Evolutionary conservation across 2,329 filamentous ascomycete genomes (phyloP), one percentile per base, ranked within the genome.

Genomic region (Colletotrichum orchidophilum): DNA sequence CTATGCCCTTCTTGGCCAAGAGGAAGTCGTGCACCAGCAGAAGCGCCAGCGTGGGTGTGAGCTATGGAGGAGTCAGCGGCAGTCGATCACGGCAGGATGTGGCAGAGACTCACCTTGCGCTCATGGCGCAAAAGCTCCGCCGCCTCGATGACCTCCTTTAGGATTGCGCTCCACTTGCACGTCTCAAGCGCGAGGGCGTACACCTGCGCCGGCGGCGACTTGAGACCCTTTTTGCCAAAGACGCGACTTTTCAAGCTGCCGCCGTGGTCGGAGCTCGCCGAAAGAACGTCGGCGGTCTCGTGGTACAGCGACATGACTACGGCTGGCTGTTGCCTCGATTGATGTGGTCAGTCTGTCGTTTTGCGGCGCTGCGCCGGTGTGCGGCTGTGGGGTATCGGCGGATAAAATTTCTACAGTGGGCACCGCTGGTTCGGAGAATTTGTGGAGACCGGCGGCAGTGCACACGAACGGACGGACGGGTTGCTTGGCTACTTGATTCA

Each of bases 231-330:
- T 72, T 91, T 92, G 70, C 87, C 86, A 81, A 96, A 98, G 54
- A 98, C 90, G 42, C 94, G 87, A 8, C 94, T 94, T 81, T 97
- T 97, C 74, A 98, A 87, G 29, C 94, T 97, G 21, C 94, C 94
- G n/a, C 92, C 92, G 3, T 86, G 83, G n/a, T 89, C 87, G 1
- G 88, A 83, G 3, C 90, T 83, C 7, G 87, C 87, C 4, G 88
- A 87, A 66, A 99, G 83, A 42, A 98, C 85, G 15, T 91, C 87
- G 4, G 93, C 94, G 7, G 95, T 93, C 84, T 98, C 96, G 80
- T 97, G 93, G 81, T 99, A 99, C 67, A 99, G 92, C 58, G 95
- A 97, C 96, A 98, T 98, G 9, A 13, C 18, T 31, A 4, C n/a
- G 39, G 35, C 52, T n/a, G 18, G n/a, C 39, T 60, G 35, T 53